These are phyloP conservation scores for Acanthamoeba rhysodes DNA, from an alignment of 208 protist species.

Conservation along the genomic window DNA sequence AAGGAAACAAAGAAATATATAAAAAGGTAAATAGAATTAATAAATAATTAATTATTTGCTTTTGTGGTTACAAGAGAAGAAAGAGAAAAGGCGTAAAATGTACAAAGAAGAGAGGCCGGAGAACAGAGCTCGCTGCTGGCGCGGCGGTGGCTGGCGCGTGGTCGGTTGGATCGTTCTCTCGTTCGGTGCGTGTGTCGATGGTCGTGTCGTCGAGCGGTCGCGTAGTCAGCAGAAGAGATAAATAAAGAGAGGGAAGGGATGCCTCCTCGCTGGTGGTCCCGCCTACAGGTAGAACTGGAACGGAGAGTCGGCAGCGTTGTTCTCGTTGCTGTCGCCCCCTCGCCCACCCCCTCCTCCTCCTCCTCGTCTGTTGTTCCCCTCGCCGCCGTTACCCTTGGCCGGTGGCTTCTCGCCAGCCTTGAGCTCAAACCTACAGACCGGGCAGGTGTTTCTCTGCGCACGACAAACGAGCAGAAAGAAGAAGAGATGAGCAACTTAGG, in stretches of 20 bases:
- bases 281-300: conserved; percentile 18
- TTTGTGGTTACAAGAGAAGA: too few relatives aligned
- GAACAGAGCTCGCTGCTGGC: background rate
- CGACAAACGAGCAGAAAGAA: too few relatives aligned
- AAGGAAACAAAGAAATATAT: too few relatives aligned
- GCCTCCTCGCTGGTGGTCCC: background rate
- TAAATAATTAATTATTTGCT: too few relatives aligned
- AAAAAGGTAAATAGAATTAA: too few relatives aligned
- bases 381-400: background rate
- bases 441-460: conserved; percentile 49
- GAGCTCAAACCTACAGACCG: conserved; percentile 53
- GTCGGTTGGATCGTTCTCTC: background rate
- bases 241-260: too few relatives aligned
- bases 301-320: conserved; percentile 19
- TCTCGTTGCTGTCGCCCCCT: background rate
- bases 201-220: too few relatives aligned
- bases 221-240: background rate
- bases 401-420: conserved; percentile 3
- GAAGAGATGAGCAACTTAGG: background rate
- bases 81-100: background rate
- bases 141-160: background rate
- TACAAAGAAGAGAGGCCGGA: background rate
- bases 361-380: background rate
- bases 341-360: background rate
- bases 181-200: too few relatives aligned